Evolutionary conservation across 441 rosid genomes (phyloP).

Genomic region (Omphalea diandra): DNA sequence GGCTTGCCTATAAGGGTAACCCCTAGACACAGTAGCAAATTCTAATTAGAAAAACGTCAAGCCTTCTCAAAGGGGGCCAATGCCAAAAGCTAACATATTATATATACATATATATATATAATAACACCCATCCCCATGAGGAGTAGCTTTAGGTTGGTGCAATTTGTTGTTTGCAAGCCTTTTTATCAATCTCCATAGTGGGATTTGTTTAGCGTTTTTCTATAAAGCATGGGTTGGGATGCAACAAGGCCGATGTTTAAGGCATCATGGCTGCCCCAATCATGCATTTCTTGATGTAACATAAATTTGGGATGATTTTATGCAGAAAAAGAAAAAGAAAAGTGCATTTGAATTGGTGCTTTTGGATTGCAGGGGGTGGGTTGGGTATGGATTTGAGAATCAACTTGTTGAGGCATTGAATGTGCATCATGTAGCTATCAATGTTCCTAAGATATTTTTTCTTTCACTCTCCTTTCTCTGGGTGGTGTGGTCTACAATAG

Average conservation of each 20-base stretch:
- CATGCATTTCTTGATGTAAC: conserved; percentile 5
- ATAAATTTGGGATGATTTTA: background rate
- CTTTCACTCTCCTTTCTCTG: background rate
- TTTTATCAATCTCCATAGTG: background rate
- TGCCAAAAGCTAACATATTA: too few relatives aligned
- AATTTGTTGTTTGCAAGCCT: conserved; percentile 3
- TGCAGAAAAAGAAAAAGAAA: background rate
- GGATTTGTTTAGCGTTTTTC: background rate
- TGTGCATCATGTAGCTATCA: conserved; percentile 27
- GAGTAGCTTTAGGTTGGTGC: background rate
- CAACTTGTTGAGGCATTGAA: conserved; percentile 35
- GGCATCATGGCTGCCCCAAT: background rate
- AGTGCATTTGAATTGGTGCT: conserved; percentile 5
- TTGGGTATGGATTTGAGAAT: conserved; percentile 27
- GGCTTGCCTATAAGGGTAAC: conserved; percentile 71
- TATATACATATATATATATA: too few relatives aligned
- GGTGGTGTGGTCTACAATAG: conserved; percentile 17
- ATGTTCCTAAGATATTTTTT: conserved; percentile 24
- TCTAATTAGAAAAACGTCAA: background rate
- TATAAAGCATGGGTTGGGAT: background rate
- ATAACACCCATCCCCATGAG: conserved; percentile 7
- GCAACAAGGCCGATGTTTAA: conserved; percentile 14
- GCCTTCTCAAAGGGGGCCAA: conserved; percentile 12
- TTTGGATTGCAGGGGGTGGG: conserved; percentile 1
- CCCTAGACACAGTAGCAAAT: conserved; percentile 30